Evolutionary conservation across 495 filamentous ascomycete genomes (phyloP).

Genomic region (Hamigera avellanea): DNA sequence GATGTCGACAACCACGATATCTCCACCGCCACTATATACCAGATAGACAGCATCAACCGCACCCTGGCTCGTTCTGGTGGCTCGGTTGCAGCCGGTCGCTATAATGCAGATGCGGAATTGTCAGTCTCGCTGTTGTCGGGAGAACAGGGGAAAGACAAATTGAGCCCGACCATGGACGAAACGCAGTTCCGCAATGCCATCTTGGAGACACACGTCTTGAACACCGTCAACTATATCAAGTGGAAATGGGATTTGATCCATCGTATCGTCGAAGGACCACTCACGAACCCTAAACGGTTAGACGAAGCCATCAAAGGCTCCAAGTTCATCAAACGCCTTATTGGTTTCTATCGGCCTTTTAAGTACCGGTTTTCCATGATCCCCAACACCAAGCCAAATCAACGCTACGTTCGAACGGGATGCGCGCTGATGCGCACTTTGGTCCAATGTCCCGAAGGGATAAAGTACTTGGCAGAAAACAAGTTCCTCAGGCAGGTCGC

Average conservation of each 20-base stretch:
- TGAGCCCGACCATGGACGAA: constrained; percentile 72
- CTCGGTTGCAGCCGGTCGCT: constrained; percentile 26
- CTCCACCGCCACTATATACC: constrained; percentile 81
- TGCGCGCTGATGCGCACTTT: constrained; percentile 79
- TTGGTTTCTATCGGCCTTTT: constrained; percentile 93
- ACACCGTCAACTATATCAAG: constrained; percentile 75
- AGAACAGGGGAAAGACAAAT: constrained; percentile 62
- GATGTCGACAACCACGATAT: constrained; percentile 59
- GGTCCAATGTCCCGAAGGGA: constrained; percentile 72
- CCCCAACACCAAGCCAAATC: constrained; percentile 78
- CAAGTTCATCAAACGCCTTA: constrained; percentile 87
- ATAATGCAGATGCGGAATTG: constrained; percentile 35
- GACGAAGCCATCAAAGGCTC: constrained; percentile 91
- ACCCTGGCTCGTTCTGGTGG: constrained; percentile 71
- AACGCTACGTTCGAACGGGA: constrained; percentile 84
- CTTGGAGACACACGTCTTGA: constrained; percentile 77
- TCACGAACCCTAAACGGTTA: constrained; percentile 82
- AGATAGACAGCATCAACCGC: constrained; percentile 92
- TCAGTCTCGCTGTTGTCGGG: constrained; percentile 27
- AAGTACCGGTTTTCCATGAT: constrained; percentile 87
- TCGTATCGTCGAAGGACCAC: constrained; percentile 82
- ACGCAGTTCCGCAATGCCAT: constrained; percentile 73
- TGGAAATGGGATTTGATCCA: constrained; percentile 96
- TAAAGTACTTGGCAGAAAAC: constrained; percentile 75
- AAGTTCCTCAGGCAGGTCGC: constrained; percentile 89